A percentile compares a stretch with the other conserved stretches of the same genome.
These are phyloP conservation scores for Aspergillus kassunensis DNA, from an alignment of 495 filamentous ascomycete genomes.

Conservation along the genomic window DNA sequence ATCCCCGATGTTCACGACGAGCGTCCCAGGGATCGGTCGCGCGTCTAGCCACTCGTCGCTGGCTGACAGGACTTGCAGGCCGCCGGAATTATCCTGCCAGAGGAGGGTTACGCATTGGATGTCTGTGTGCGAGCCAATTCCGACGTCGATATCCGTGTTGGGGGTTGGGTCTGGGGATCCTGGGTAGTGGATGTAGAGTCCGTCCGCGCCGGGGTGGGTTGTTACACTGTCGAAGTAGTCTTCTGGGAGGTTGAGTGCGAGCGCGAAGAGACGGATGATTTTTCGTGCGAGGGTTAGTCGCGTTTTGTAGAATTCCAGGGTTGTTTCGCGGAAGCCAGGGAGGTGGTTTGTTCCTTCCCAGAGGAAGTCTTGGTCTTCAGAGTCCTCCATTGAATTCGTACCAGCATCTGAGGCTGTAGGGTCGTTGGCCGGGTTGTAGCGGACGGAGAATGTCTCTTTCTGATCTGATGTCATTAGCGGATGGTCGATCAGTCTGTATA, in stretches of 20 bases:
- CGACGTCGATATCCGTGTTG: constrained; percentile 33
- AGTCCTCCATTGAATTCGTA: constrained; percentile 24
- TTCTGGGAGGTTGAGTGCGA: constrained; percentile 46
- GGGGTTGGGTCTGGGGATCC: constrained; percentile 27
- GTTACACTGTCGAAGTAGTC: constrained; percentile 48
- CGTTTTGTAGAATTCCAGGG: constrained; percentile 42
- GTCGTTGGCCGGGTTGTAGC: constrained; percentile 45
- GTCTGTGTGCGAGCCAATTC: constrained; percentile 56
- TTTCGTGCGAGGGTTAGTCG: constrained; percentile 45
- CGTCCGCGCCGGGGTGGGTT: constrained; percentile 49
- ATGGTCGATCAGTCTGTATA: too few species aligned
- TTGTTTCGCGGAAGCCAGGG: constrained; percentile 43
- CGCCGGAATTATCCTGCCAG: constrained; percentile 51
- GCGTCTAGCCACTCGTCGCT: constrained; percentile 53
- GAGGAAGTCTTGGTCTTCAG: constrained; percentile 37
- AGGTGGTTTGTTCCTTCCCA: constrained; percentile 49
- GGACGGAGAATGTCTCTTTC: constrained; percentile 42
- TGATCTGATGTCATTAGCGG: too few species aligned
- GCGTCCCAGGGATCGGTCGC: constrained; percentile 50
- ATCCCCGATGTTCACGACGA: constrained; percentile 66
- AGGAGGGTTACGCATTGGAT: constrained; percentile 56
- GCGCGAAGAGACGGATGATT: constrained; percentile 46
- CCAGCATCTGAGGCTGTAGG: constrained; percentile 30
- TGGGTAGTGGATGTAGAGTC: constrained; percentile 50
- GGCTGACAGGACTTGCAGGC: constrained; percentile 50